Evolutionary conservation across 768 basidiomycete genomes (phyloP).

Genomic region (Megacollybia marginata): DNA sequence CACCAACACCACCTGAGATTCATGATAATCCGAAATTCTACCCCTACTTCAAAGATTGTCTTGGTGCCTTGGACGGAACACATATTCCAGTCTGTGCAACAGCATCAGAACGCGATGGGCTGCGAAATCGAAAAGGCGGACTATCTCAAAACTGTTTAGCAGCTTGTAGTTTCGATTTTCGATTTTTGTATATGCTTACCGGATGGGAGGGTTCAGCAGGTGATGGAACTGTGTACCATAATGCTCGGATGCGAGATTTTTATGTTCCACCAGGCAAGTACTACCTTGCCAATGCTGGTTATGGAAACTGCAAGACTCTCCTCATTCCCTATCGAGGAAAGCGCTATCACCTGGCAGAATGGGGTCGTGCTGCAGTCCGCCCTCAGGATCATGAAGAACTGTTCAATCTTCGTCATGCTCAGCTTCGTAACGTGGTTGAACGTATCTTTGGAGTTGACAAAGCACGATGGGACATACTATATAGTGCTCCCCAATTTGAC

Average conservation of each 20-base stretch:
- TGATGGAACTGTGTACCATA: constrained; percentile 16
- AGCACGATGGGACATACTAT: no score
- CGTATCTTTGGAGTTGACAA: no score
- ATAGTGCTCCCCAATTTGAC: no score
- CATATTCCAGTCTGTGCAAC: constrained; percentile 13
- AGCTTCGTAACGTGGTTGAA: no score
- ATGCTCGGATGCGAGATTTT: constrained; percentile 15
- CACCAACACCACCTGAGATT: constrained; percentile 9
- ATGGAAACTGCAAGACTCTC: constrained; percentile 14
- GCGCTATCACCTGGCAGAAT: constrained; percentile 26
- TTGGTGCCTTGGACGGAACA: constrained; percentile 23
- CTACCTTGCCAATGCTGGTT: constrained; percentile 27
- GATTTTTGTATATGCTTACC: constrained; percentile 19
- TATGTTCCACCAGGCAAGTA: constrained; percentile 15
- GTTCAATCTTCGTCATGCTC: no score
- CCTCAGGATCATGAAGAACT: no score
- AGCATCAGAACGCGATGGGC: constrained; percentile 1
- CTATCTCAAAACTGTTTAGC: constrained; percentile 24
- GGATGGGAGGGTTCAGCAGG: constrained; percentile 26
- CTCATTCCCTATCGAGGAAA: constrained; percentile 22
- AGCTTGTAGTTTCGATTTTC: constrained; percentile 15
- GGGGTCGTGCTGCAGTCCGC: constrained; percentile 13
- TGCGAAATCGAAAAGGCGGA: constrained; percentile 18
- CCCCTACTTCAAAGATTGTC: constrained; percentile 18
- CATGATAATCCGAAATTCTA: constrained; percentile 19